Conservation (phyloP, 768 basidiomycete genomes). For the Boletus sp. region DNA sequence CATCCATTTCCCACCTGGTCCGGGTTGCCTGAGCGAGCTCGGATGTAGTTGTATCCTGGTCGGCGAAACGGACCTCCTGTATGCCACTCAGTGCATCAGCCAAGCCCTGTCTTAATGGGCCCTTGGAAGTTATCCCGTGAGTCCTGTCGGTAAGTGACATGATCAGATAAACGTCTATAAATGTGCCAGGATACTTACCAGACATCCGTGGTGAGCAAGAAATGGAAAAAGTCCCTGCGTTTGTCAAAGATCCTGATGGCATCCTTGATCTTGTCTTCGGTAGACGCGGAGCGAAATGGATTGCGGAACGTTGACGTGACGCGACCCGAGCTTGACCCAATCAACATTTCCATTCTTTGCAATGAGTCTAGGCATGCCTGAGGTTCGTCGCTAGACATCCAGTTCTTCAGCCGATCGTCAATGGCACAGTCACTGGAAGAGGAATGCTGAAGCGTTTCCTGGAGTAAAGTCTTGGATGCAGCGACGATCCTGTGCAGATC, state of each 20-base stretch:
- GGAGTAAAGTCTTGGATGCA: background rate
- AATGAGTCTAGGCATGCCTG: background rate
- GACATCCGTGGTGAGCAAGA: background rate
- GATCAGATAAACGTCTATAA: background rate
- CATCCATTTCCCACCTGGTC: background rate
- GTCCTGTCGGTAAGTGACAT: background rate
- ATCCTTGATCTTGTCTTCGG: background rate
- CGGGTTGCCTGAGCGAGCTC: background rate
- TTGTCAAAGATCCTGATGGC: background rate
- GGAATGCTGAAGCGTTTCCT: background rate
- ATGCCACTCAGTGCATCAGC: background rate
- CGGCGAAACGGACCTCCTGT: background rate
- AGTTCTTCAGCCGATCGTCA: background rate
- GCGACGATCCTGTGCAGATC: background rate
- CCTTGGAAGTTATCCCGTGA: background rate
- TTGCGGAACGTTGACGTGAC: background rate
- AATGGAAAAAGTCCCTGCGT: background rate
- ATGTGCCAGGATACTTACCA: background rate
- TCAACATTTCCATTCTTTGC: background rate
- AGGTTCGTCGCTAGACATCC: background rate
- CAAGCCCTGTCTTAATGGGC: background rate
- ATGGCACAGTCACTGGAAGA: background rate
- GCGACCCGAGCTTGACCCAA: background rate
- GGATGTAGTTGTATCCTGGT: background rate
- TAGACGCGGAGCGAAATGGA: background rate